phyloP scores from a whole-genome alignment of 2,329 filamentous ascomycete genomes.

The Aspergillus pseudoglaucus region DNA sequence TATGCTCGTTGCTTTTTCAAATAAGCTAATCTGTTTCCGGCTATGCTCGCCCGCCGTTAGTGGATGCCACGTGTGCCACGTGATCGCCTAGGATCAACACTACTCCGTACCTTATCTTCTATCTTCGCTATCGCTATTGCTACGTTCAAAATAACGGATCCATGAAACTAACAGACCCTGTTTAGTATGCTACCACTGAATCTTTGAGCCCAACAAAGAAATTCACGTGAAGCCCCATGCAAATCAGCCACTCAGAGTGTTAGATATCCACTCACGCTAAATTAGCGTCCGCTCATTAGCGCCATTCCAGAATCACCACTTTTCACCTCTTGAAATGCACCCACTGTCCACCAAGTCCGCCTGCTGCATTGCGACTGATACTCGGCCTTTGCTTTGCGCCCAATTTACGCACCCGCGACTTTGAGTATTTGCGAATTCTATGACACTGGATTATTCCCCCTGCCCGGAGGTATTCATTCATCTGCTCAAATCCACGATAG shows the following conservation, averaged over 20 bases:
- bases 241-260: neutral
- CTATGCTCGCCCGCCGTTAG: too few relatives aligned
- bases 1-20: too few relatives aligned
- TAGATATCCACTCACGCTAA: neutral
- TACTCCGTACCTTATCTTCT: too few relatives aligned
- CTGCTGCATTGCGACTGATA: neutral
- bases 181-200: too few relatives aligned
- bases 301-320: neutral
- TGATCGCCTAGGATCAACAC: neutral
- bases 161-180: too few relatives aligned
- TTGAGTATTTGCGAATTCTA: too few relatives aligned
- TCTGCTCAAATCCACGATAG: too few relatives aligned
- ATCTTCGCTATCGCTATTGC: too few relatives aligned
- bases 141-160: too few relatives aligned
- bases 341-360: neutral
- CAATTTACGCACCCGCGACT: neutral
- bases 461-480: neutral
- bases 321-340: neutral
- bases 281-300: constrained; percentile 3
- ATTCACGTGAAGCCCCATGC: neutral
- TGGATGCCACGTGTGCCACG: neutral
- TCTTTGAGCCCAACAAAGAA: neutral
- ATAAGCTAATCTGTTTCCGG: too few relatives aligned
- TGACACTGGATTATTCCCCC: neutral
- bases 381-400: neutral